Conservation (phyloP, 768 basidiomycete species). For the Ramaria sp. region DNA sequence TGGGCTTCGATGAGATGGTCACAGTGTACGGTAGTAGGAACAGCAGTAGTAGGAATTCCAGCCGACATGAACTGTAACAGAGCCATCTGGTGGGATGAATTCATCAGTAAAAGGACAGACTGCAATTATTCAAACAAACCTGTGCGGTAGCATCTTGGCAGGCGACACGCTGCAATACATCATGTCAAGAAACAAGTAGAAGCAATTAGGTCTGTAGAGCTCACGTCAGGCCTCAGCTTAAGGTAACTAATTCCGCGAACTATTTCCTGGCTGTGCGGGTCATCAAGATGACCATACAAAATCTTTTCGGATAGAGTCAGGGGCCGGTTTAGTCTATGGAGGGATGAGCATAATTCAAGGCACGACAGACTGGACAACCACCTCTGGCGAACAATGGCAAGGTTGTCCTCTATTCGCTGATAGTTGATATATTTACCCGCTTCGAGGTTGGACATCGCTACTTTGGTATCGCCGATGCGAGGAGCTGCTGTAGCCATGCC, state of each 20-base stretch:
- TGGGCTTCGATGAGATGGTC: constrained; percentile 99
- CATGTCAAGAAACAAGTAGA: not conserved
- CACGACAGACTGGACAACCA: constrained; percentile 20
- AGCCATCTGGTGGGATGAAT: constrained; percentile 63
- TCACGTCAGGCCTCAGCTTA: constrained; percentile 93
- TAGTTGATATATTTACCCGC: constrained; percentile 83
- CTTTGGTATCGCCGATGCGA: constrained; percentile 83
- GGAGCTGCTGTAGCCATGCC: constrained; percentile 76
- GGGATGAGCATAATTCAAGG: not conserved
- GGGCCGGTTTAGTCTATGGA: constrained; percentile 68
- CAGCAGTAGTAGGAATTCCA: constrained; percentile 94
- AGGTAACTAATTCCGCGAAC: constrained; percentile 89
- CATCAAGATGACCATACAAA: constrained; percentile 95
- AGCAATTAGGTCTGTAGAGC: constrained; percentile 22
- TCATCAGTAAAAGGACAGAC: constrained; percentile 21
- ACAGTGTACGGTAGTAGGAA: constrained; percentile 97
- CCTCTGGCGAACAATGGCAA: constrained; percentile 78
- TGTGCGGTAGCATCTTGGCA: constrained; percentile 89
- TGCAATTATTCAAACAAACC: constrained; percentile 30
- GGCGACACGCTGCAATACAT: constrained; percentile 55
- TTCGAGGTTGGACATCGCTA: constrained; percentile 80
- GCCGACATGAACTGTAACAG: constrained; percentile 99
- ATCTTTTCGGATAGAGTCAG: constrained; percentile 95
- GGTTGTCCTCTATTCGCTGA: constrained; percentile 96
- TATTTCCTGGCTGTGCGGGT: constrained; percentile 85